Conservation (phyloP, 73 alveolate genomes). For the Tetrahymena thermophila region DNA sequence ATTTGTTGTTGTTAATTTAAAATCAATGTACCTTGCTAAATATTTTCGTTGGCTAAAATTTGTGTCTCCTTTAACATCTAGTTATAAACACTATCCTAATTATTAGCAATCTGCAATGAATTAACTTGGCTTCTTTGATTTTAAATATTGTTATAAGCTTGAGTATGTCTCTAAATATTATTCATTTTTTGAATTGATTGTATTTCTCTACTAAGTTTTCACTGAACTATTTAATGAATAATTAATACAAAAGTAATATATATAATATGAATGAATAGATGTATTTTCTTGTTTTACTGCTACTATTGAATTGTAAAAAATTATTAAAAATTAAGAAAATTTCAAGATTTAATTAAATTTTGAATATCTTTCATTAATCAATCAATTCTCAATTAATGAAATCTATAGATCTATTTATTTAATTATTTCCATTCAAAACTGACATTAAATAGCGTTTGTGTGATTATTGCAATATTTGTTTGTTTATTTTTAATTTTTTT, state of each 20-base stretch:
- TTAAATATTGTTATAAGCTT: not conserved
- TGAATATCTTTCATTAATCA: not conserved
- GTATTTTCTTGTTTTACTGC: not conserved
- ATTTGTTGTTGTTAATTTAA: not conserved
- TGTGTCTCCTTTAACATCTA: not conserved
- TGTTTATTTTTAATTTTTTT: too few species aligned
- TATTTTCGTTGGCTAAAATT: not conserved
- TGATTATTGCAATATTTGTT: too few species aligned
- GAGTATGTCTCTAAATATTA: not conserved
- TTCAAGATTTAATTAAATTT: not conserved
- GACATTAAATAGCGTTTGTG: too few species aligned
- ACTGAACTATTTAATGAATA: not conserved
- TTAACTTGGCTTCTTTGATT: not conserved
- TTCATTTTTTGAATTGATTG: not conserved
- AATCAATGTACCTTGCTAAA: not conserved
- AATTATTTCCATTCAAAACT: not conserved
- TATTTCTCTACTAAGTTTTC: not conserved
- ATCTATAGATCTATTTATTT: not conserved
- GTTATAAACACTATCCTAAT: not conserved
- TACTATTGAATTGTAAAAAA: not conserved
- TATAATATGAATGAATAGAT: not conserved
- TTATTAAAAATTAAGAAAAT: not conserved
- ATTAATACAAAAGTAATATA: not conserved
- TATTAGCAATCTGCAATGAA: not conserved
- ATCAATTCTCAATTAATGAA: not conserved